A percentile compares a stretch with the other conserved stretches of the same genome.
Evolutionary conservation across 495 filamentous ascomycete species (phyloP).

Genomic region (Usnea hakonensis): DNA sequence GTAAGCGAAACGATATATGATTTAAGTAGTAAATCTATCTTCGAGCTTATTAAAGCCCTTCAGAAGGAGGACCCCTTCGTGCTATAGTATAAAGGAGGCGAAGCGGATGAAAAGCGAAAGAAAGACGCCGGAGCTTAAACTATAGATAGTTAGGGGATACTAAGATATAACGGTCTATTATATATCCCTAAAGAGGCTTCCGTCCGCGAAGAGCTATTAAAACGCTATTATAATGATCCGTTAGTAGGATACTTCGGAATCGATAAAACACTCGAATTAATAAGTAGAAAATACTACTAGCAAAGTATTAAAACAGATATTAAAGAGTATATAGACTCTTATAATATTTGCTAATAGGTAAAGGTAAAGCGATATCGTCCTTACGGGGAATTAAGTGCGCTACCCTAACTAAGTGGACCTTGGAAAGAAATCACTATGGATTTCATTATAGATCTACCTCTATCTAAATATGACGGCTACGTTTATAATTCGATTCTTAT

Average conservation of each 20-base stretch:
- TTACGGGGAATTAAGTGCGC: slow-evolving; percentile 14
- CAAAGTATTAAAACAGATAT: not conserved
- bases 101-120: too few relatives aligned
- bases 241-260: slow-evolving; percentile 14
- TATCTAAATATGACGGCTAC: not conserved
- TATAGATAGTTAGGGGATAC: not conserved
- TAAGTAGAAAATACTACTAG: slow-evolving; percentile 16
- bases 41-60: too few relatives aligned
- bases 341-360: slow-evolving; percentile 7
- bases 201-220: not conserved
- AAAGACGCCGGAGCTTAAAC: not conserved
- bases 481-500: slow-evolving; percentile 20
- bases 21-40: too few relatives aligned
- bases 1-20: too few relatives aligned
- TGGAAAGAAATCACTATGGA: slow-evolving; percentile 20
- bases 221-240: slow-evolving; percentile 7
- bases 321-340: slow-evolving; percentile 1
- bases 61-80: too few relatives aligned
- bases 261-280: slow-evolving; percentile 4
- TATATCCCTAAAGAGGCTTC: not conserved
- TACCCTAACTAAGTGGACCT: not conserved
- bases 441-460: slow-evolving; percentile 20
- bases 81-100: too few relatives aligned
- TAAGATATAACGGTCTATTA: not conserved
- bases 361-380: slow-evolving; percentile 10